Evolutionary conservation across 768 basidiomycete genomes (phyloP).

Genomic region (Termitomyces sp.): DNA sequence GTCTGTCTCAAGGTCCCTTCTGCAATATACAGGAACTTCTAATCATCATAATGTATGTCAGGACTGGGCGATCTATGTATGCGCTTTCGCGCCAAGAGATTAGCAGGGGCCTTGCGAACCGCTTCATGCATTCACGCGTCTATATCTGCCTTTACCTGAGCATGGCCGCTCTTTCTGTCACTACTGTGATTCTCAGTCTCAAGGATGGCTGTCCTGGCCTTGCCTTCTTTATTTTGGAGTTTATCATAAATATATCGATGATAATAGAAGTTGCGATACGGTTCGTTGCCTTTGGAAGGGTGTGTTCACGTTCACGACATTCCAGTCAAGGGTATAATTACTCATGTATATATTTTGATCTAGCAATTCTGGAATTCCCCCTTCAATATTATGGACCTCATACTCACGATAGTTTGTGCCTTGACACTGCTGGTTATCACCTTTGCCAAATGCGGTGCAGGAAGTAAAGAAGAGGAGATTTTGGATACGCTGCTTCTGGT

Average conservation of each 20-base stretch:
- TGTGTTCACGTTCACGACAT: conserved; percentile 33
- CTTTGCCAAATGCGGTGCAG: conserved; percentile 77
- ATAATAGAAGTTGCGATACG: conserved; percentile 90
- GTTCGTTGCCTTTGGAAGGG: conserved; percentile 89
- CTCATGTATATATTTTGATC: conserved; percentile 3
- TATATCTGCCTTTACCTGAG: conserved; percentile 86
- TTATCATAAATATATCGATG: conserved; percentile 88
- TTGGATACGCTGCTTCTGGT: conserved; percentile 90
- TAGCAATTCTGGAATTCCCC: conserved; percentile 98
- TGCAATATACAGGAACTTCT: neutral
- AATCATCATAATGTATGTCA: conserved; percentile 24
- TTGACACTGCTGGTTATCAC: conserved; percentile 85
- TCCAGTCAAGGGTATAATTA: neutral
- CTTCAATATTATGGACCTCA: conserved; percentile 85
- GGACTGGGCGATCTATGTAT: conserved; percentile 78
- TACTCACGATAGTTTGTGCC: conserved; percentile 84
- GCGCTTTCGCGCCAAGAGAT: conserved; percentile 80
- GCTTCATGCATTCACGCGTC: conserved; percentile 81
- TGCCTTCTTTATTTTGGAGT: conserved; percentile 85
- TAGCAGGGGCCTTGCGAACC: conserved; percentile 79
- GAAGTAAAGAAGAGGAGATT: conserved; percentile 89
- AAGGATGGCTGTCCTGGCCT: conserved; percentile 80
- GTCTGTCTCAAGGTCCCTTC: conserved; percentile 6
- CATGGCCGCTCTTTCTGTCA: conserved; percentile 83
- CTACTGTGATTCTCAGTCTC: conserved; percentile 80